A percentile compares a stretch with the other conserved stretches of the same genome.
Evolutionary conservation across 169 alveolate genomes (phyloP).

Genomic region (Plasmodium yoelii): DNA sequence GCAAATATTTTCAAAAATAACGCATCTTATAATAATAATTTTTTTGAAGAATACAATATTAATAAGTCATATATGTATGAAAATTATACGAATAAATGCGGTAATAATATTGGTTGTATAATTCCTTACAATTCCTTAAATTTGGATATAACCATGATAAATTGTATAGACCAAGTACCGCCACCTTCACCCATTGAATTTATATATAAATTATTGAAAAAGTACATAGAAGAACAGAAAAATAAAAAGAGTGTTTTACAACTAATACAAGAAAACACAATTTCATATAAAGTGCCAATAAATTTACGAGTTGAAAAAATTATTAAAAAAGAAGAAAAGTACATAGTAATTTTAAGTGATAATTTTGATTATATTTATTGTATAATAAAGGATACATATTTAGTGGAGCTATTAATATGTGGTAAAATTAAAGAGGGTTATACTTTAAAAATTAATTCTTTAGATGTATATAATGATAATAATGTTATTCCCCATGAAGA

Average conservation of each 20-base stretch:
- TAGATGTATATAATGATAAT: conserved; percentile 21
- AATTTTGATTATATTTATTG: conserved; percentile 70
- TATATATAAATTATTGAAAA: conserved; percentile 52
- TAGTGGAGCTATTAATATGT: conserved; percentile 21
- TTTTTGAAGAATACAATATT: no score
- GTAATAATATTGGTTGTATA: neutral
- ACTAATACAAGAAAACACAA: conserved; percentile 28
- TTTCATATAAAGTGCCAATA: conserved; percentile 37
- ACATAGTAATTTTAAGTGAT: conserved; percentile 64
- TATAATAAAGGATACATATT: conserved; percentile 32
- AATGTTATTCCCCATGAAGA: conserved; percentile 3
- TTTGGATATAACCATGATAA: neutral
- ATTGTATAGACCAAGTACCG: conserved; percentile 37
- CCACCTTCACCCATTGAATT: conserved; percentile 70
- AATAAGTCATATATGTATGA: no score
- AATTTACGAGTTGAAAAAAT: conserved; percentile 65
- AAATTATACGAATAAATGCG: no score
- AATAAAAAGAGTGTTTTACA: conserved; percentile 61
- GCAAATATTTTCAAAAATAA: neutral
- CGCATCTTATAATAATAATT: neutral
- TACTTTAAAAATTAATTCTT: conserved; percentile 44
- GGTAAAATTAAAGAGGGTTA: conserved; percentile 43
- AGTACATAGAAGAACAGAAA: conserved; percentile 55
- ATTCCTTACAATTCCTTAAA: neutral
- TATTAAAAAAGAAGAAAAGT: conserved; percentile 9